phyloP scores from a whole-genome alignment of 345 rosid species.

The Ceriops tagal region DNA sequence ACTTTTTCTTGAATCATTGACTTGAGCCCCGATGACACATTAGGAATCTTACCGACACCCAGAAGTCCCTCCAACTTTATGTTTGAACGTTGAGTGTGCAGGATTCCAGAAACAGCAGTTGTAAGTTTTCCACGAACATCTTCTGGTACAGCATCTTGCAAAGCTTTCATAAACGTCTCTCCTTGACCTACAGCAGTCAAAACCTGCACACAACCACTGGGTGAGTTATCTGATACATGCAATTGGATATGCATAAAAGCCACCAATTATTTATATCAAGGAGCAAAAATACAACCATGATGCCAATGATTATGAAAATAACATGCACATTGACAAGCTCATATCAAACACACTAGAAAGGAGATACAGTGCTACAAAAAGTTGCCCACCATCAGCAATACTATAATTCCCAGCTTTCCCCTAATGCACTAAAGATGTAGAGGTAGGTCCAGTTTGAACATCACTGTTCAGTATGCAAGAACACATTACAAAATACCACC shows the following conservation, averaged over 20 bases:
- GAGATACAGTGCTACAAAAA: neutral
- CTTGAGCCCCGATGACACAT: conserved; percentile 28
- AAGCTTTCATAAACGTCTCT: conserved; percentile 72
- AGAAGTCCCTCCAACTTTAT: conserved; percentile 47
- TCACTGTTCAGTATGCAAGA: neutral
- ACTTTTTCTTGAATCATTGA: conserved; percentile 39
- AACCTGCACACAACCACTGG: conserved; percentile 49
- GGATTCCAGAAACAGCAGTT: conserved; percentile 54
- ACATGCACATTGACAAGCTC: neutral
- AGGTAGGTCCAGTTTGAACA: neutral
- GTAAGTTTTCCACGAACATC: conserved; percentile 86
- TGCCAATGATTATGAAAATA: neutral
- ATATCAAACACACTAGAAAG: neutral
- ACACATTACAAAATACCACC: neutral
- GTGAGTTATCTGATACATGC: neutral
- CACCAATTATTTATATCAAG: conserved; percentile 3
- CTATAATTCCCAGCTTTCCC: no score
- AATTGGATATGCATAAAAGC: conserved; percentile 8
- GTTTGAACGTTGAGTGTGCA: conserved; percentile 49
- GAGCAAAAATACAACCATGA: neutral
- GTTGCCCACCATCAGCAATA: neutral
- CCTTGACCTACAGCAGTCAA: conserved; percentile 84
- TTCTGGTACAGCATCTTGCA: conserved; percentile 92
- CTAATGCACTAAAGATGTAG: neutral
- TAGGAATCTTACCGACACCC: conserved; percentile 38